Evolutionary conservation across 1,284 basidiomycete species (phyloP).

Genomic region (Coniferiporia sulphurascens): DNA sequence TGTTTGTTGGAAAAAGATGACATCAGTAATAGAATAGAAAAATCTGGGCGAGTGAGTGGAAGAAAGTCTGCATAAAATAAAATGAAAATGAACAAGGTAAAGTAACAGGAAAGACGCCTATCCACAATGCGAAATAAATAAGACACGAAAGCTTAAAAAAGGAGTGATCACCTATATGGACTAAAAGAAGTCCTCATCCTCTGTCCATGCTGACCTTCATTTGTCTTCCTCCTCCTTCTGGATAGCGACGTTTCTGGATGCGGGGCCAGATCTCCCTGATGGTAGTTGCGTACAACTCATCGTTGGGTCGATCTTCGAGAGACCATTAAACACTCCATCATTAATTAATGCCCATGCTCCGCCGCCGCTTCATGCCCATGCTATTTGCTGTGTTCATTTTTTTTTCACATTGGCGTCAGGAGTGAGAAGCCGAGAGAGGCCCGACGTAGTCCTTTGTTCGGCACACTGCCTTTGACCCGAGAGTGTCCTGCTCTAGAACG

Average conservation of each 20-base stretch:
- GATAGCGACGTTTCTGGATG: constrained; percentile 56
- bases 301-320: constrained; percentile 32
- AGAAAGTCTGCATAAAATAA: too few relatives aligned
- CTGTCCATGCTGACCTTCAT: background rate
- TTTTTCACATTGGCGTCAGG: too few relatives aligned
- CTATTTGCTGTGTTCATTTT: too few relatives aligned
- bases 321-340: constrained; percentile 43
- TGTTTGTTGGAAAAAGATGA: too few relatives aligned
- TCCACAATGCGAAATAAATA: background rate
- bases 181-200: background rate
- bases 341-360: constrained; percentile 1
- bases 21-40: too few relatives aligned
- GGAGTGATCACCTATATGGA: background rate
- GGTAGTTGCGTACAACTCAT: constrained; percentile 59
- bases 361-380: too few relatives aligned
- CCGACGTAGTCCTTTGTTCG: too few relatives aligned
- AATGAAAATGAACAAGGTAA: background rate
- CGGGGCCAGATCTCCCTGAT: constrained; percentile 51
- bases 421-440: too few relatives aligned
- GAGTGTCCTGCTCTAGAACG: constrained; percentile 47
- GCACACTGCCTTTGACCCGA: constrained; percentile 52
- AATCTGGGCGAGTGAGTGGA: too few relatives aligned
- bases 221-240: constrained; percentile 77
- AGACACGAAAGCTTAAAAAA: background rate
- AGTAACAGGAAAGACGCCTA: background rate